These are phyloP conservation scores for Penicillium griseofulvum DNA, from an alignment of 2,329 filamentous ascomycete genomes.

Conservation along the genomic window DNA sequence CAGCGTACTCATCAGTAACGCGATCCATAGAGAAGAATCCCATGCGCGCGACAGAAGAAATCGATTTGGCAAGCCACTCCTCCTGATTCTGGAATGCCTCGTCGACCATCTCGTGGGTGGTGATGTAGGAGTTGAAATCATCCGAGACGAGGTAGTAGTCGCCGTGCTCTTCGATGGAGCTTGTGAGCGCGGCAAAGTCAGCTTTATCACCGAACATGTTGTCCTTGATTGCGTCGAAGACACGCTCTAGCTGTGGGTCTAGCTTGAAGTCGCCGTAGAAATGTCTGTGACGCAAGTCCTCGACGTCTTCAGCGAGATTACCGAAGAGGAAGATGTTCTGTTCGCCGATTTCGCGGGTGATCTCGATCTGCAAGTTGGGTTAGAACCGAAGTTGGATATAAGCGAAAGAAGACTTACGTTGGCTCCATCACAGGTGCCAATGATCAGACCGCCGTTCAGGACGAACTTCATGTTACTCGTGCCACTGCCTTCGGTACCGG, in stretches of 20 bases:
- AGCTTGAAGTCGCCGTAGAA: conserved; percentile 77
- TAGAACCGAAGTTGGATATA: neutral
- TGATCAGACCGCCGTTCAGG: conserved; percentile 93
- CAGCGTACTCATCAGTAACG: conserved; percentile 96
- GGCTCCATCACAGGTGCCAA: conserved; percentile 95
- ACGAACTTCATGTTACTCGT: conserved; percentile 99
- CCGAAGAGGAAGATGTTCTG: conserved; percentile 99
- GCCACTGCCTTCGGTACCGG: conserved; percentile 82
- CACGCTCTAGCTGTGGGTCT: conserved; percentile 71
- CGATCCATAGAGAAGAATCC: conserved; percentile 95
- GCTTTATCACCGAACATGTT: conserved; percentile 76
- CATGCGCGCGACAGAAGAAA: conserved; percentile 86
- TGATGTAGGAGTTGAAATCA: conserved; percentile 92
- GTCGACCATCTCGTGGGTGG: conserved; percentile 88
- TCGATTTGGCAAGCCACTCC: conserved; percentile 87
- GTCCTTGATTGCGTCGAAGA: conserved; percentile 78
- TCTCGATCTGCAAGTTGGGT: conserved; percentile 68
- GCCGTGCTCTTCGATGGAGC: conserved; percentile 84
- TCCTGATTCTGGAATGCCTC: conserved; percentile 89
- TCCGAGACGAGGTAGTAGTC: conserved; percentile 98
- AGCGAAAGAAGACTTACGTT: conserved; percentile 64
- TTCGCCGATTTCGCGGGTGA: conserved; percentile 93
- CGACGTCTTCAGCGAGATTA: conserved; percentile 91
- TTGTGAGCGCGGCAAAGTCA: conserved; percentile 78
- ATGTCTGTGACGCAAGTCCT: conserved; percentile 88